Percentiles rank a stretch among this genome's conserved stretches.
Conservation (phyloP, 1,284 basidiomycete species). For the Ustilago cynodontis region DNA sequence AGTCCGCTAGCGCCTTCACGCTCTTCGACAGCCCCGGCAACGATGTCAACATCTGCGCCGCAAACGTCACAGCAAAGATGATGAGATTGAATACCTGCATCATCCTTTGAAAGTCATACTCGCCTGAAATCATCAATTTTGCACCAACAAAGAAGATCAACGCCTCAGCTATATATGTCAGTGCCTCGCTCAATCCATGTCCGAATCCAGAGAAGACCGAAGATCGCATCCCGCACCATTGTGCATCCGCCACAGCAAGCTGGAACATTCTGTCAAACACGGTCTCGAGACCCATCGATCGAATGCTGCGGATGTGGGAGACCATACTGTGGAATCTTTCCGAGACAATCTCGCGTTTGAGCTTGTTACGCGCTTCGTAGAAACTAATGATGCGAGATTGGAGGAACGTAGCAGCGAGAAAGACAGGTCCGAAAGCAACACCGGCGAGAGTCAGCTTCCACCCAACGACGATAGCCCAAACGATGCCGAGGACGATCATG, state of each 20-base stretch:
- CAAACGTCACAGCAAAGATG: conserved; percentile 92
- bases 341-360: conserved; percentile 84
- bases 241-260: conserved; percentile 76
- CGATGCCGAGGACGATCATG: conserved; percentile 84
- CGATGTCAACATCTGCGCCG: conserved; percentile 87
- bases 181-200: conserved; percentile 80
- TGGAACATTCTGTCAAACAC: conserved; percentile 81
- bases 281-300: conserved; percentile 87
- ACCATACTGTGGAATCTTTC: conserved; percentile 89
- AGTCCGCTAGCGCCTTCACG: conserved; percentile 78
- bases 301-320: conserved; percentile 85
- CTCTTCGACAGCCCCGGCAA: conserved; percentile 60
- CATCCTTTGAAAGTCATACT: conserved; percentile 87
- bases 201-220: conserved; percentile 87
- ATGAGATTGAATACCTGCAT: conserved; percentile 90
- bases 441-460: conserved; percentile 96
- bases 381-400: conserved; percentile 79
- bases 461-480: conserved; percentile 87
- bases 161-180: conserved; percentile 83
- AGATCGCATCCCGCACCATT: conserved; percentile 79
- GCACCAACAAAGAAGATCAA: conserved; percentile 91
- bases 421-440: conserved; percentile 85
- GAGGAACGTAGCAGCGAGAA: conserved; percentile 79
- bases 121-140: conserved; percentile 81
- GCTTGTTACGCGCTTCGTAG: conserved; percentile 84